Base-by-base conservation (phyloP, 106 monocot genomes). In the Apostasia shenzhenica region DNA sequence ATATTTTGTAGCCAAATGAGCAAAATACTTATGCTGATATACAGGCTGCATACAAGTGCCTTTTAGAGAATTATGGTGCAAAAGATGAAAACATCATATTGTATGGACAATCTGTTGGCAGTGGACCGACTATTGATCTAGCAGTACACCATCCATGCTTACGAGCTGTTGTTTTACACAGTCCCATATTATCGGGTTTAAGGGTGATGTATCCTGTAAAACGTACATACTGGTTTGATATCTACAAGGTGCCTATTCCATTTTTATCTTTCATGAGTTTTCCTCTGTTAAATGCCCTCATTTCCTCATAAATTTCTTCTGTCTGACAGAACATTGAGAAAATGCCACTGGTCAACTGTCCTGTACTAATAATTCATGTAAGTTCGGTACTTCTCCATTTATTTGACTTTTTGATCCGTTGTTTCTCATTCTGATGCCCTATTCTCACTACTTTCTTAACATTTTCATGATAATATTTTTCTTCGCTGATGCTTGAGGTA, bases 21-120 rank as follows among this genome's bases (percentile, higher is more conserved):
- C 48, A 75, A 5, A 75, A 75, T 68, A 75, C 75, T 14, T 75
- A 75, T 68, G 75, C 75, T 61, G 75, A 75, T 75, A 75, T 75
- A 48, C 68, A 75, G 59, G 75, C 75, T 75, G 67, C 8, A 56
- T 75, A 68, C 42, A 75, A 75, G 61, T 75, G 75, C 67, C 68
- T 75, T 51, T 44, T 4, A 68, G 68, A 75, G 10, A 75, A 68
- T 37, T 75, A 53, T 54, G 75, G 75, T 44, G 75, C 75, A 50
- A 75, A 68, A 68, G 67, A 67, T 59, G 75, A 75, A 68, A 68
- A 68, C 26, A 68, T 75, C 6, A 75, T 75, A 2, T 57, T 75
- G 3, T 75, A 75, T 61, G 75, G 75, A 5, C 75, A 75, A 50
- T 75, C 75, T 68, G 75, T 75, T 46, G 75, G 75, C 42, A 75